Evolutionary conservation across 169 alveolate genomes (phyloP), one percentile per base, ranked within the genome.

Genomic region (Nephromyces sp.): DNA sequence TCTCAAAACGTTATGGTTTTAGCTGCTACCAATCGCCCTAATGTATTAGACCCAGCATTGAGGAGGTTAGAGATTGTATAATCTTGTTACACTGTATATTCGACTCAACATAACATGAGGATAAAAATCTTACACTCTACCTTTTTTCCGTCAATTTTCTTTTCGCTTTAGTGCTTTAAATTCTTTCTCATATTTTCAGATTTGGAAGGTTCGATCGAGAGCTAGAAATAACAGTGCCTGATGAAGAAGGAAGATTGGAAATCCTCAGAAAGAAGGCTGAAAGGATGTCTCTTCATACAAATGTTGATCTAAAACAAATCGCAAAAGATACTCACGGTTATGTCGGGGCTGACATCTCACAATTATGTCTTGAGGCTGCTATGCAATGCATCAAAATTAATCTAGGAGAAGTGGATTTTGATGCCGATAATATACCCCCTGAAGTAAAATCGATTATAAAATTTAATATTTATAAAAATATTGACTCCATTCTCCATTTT

Each of bases 371-470:
- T 1, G 99, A 95, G 78, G 93, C 98, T 15, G 99, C 98, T 29
- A 87, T 95, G 51, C 90, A 95, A 72, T 97, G 99, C 80, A 94
- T 97, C 33, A 86, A 99, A 79, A 98, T 95, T 81, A 94, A 95
- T 84, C 92, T 94, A 98, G 99, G 94, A 68, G 84, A 92, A 33
- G 93, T 97, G 43, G 99, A 97, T 86, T 89, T 96, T 66, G 99
- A 95, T 79, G 98, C 90, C 32, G 98, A 95, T 30, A 88, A 90
- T 31, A 93, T 97, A 32, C 98, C 95, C 78, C 97, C 98, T 32
- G 97, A 90, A 64, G 92, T 96, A 30, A 6, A 61, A 6, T 30
- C 63, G n/a, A 15, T 43, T n/a, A 15, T 43, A 43, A 15, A 15
- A n/a, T n/a, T 43, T 27, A 64, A 63, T 35, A 68, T 30, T 22